Conservation (phyloP, 2,329 filamentous ascomycete species). For the Fusarium proliferatum region DNA sequence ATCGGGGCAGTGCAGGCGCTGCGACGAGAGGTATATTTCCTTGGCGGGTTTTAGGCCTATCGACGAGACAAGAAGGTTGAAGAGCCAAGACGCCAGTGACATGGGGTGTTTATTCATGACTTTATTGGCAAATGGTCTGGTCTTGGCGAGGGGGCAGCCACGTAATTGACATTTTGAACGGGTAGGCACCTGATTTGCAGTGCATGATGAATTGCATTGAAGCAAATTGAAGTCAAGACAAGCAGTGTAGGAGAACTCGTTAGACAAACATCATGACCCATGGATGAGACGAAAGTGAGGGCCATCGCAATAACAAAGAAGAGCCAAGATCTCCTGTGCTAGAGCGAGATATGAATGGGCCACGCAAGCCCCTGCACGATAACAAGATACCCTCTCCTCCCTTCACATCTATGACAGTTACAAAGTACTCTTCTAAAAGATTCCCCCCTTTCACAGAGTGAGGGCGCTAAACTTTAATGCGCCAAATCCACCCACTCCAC, state of each 20-base stretch:
- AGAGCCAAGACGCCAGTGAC: slow-evolving; percentile 28
- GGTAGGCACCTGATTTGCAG: neutral
- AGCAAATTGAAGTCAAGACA: neutral
- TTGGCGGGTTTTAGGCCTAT: slow-evolving; percentile 26
- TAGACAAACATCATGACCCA: neutral
- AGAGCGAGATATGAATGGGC: slow-evolving; percentile 14
- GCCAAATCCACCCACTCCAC: slow-evolving; percentile 24
- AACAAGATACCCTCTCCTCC: neutral
- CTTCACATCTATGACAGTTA: no score
- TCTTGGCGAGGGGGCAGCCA: slow-evolving; percentile 33
- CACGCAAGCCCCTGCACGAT: slow-evolving; percentile 27
- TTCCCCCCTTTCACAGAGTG: neutral
- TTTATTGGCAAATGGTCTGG: slow-evolving; percentile 18
- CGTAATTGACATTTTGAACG: slow-evolving; percentile 25
- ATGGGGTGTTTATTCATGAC: slow-evolving; percentile 12
- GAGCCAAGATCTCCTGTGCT: slow-evolving; percentile 16
- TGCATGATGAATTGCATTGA: neutral
- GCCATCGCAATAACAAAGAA: slow-evolving; percentile 21
- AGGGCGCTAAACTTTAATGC: slow-evolving; percentile 43
- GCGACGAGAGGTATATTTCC: slow-evolving; percentile 1
- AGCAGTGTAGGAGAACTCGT: neutral
- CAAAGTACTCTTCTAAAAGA: neutral
- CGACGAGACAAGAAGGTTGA: slow-evolving; percentile 6
- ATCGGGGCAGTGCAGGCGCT: slow-evolving; percentile 41
- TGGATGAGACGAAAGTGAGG: slow-evolving; percentile 5